Evolutionary conservation across 768 basidiomycete species (phyloP), one percentile per base, ranked within the genome.

Genomic region (Mycena epipterygia): DNA sequence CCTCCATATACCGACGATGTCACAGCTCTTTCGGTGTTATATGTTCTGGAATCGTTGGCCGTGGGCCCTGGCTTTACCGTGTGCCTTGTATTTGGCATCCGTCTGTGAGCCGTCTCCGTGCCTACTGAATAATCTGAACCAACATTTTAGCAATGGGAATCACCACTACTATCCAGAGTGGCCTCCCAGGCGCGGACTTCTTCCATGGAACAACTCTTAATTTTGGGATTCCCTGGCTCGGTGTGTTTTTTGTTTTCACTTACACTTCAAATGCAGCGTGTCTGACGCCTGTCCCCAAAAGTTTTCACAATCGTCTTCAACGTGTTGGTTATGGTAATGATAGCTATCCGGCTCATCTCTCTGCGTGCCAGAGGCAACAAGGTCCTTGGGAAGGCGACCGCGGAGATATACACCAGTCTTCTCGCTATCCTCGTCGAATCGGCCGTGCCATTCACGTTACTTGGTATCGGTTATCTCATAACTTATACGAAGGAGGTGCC

Each of bases 391-490:
- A 57, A 56, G 23, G 76, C 75, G n/a, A 52, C 67, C 27, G 66
- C 75, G 42, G 66, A 65, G 33, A 72, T 67, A 53, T 83, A 81
- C 73, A 81, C 81, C 4, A 75, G 76, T 29, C 74, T 79, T 33
- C 71, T 74, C 17, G 75, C 79, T n/a, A 77, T 81, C 64, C 62
- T 81, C 41, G 72, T 83, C 53, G 80, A 82, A 68, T 76, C 75
- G 16, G 80, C 81, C 14, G 66, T 77, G 33, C 80, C 79, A 5
- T 81, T 79, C 75, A 78, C 78, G 3, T 5, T 80, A 21, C 64
- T 79, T 14, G 80, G 80, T 17, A 67, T 81, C 57, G 71, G 77
- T 16, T 77, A 83, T 71, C 68, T 82, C 17, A 74, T 71, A n/a
- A n/a, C 75, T 77, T 57, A 46, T 84, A 73, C 76, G 81, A 77